Evolutionary conservation across 1,284 basidiomycete genomes (phyloP).

Genomic region (Malassezia equina): DNA sequence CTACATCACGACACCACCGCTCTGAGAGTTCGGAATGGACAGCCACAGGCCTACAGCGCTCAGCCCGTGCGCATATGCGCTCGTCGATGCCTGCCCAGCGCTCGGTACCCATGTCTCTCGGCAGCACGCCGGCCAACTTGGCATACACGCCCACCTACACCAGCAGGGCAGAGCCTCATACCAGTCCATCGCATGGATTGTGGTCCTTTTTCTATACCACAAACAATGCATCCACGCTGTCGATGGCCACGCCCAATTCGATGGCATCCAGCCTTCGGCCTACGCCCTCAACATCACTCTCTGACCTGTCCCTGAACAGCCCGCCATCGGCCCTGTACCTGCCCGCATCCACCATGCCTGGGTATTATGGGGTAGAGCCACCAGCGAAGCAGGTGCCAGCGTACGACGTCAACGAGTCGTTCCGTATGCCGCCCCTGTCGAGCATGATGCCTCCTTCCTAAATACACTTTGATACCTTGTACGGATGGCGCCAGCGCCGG

Average conservation of each 20-base stretch:
- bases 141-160: background rate
- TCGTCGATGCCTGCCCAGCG: constrained; percentile 12
- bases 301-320: constrained; percentile 23
- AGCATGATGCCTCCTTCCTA: background rate
- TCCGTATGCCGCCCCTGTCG: constrained; percentile 1
- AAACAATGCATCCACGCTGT: constrained; percentile 8
- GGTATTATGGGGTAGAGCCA: background rate
- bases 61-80: background rate
- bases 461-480: background rate
- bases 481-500: background rate
- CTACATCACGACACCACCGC: constrained; percentile 5
- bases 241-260: constrained; percentile 13
- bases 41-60: background rate
- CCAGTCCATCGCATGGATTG: background rate
- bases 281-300: constrained; percentile 40
- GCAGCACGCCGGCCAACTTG: background rate
- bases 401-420: constrained; percentile 8
- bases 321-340: background rate
- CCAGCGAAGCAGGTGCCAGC: background rate
- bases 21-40: constrained; percentile 13
- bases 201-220: constrained; percentile 9
- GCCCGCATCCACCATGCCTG: background rate
- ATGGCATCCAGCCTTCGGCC: constrained; percentile 28
- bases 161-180: background rate
- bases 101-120: background rate